Conservation (phyloP, 768 basidiomycete species). For the Mycena kentingensis region DNA sequence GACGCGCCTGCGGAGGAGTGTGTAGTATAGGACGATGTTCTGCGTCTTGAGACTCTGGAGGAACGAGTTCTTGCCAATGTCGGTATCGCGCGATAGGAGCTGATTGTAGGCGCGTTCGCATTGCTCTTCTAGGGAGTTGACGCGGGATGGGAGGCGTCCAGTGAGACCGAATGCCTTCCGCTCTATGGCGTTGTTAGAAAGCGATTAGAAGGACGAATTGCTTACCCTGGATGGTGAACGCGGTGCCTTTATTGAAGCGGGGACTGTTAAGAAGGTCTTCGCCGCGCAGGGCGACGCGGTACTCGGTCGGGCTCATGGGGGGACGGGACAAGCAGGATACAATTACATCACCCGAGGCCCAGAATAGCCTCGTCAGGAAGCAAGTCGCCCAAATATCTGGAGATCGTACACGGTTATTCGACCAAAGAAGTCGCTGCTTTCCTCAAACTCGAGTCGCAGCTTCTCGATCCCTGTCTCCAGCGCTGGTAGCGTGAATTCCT, state of each 20-base stretch:
- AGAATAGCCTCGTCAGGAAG: slow-evolving; percentile 1
- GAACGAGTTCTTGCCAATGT: slow-evolving; percentile 70
- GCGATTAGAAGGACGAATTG: too few species aligned
- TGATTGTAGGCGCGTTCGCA: slow-evolving; percentile 74
- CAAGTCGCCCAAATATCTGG: slow-evolving; percentile 36
- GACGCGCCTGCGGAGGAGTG: slow-evolving; percentile 45
- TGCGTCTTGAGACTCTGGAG: slow-evolving; percentile 75
- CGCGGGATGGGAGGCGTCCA: slow-evolving; percentile 50
- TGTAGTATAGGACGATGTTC: slow-evolving; percentile 82
- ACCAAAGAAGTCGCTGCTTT: slow-evolving; percentile 86
- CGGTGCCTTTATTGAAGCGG: slow-evolving; percentile 79
- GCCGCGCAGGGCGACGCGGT: slow-evolving; percentile 59
- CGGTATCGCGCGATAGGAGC: slow-evolving; percentile 37
- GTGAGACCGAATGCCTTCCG: slow-evolving; percentile 66
- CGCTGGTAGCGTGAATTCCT: slow-evolving; percentile 54
- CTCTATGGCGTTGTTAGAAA: too few species aligned
- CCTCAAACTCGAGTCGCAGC: slow-evolving; percentile 72
- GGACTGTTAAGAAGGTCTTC: slow-evolving; percentile 64
- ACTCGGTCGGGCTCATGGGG: slow-evolving; percentile 17
- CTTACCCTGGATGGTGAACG: slow-evolving; percentile 64
- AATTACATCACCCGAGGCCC: not conserved
- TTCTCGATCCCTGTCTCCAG: slow-evolving; percentile 38
- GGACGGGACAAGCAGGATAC: not conserved
- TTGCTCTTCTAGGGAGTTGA: slow-evolving; percentile 75
- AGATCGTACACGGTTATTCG: slow-evolving; percentile 76